Conservation (phyloP, 768 basidiomycete species). For the Podaxis sp. region DNA sequence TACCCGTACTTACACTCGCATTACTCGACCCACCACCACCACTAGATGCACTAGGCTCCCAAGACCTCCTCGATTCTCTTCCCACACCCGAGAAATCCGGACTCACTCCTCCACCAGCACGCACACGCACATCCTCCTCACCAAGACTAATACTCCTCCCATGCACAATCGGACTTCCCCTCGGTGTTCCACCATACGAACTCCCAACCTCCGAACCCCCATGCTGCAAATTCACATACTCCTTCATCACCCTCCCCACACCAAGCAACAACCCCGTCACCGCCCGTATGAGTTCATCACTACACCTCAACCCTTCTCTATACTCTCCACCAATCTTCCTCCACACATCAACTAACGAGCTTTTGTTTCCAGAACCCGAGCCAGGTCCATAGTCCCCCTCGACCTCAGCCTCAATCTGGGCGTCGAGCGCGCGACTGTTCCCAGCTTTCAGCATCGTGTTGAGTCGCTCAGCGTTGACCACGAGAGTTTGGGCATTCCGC, state of each 20-base stretch:
- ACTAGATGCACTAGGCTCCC: conserved; percentile 30
- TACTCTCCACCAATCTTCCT: conserved; percentile 67
- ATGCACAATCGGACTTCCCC: conserved; percentile 38
- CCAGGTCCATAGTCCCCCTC: conserved; percentile 36
- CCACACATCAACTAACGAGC: conserved; percentile 63
- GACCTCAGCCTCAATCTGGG: conserved; percentile 77
- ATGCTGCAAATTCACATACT: conserved; percentile 36
- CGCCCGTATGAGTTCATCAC: conserved; percentile 77
- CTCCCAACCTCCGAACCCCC: conserved; percentile 19
- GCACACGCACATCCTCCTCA: conserved; percentile 37
- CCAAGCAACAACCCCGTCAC: conserved; percentile 78
- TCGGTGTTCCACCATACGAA: conserved; percentile 19
- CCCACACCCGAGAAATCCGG: conserved; percentile 34
- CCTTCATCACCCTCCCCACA: conserved; percentile 67
- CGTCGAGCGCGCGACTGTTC: conserved; percentile 61
- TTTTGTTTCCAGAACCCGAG: conserved; percentile 15
- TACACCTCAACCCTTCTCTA: conserved; percentile 66
- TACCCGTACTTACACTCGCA: conserved; percentile 20
- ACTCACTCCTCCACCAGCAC: conserved; percentile 28
- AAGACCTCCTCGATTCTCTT: conserved; percentile 56
- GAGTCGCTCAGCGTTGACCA: conserved; percentile 64
- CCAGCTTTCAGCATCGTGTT: conserved; percentile 59
- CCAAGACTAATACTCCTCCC: conserved; percentile 54
- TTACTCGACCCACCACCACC: conserved; percentile 25
- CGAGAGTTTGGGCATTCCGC: conserved; percentile 61